Percentiles rank a stretch among this genome's conserved stretches.
Conservation (phyloP, 169 alveolate genomes). For the Eimeria sp. region DNA sequence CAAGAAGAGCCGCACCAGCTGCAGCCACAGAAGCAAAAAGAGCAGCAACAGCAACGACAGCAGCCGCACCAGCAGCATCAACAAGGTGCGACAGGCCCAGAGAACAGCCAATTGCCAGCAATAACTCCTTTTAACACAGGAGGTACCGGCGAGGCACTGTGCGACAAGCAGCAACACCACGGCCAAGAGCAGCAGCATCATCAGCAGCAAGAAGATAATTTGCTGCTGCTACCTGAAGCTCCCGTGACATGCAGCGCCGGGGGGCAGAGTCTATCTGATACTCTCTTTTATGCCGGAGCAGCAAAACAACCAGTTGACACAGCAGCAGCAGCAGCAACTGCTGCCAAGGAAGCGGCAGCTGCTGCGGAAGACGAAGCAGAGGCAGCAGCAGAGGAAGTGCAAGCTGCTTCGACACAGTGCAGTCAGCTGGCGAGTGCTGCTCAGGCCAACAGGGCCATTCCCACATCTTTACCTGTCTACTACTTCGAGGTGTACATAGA, state of each 20-base stretch:
- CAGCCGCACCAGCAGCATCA: constrained; percentile 1
- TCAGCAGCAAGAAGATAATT: not conserved
- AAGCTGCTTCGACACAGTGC: constrained; percentile 17
- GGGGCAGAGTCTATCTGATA: constrained; percentile 20
- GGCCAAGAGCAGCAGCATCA: constrained; percentile 26
- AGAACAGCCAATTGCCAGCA: not conserved
- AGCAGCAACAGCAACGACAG: constrained; percentile 12
- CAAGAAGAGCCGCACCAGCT: constrained; percentile 13
- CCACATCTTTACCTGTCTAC: constrained; percentile 77
- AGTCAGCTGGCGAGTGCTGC: constrained; percentile 33
- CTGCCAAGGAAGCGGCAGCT: constrained; percentile 25
- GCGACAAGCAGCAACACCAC: constrained; percentile 9
- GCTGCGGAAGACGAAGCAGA: constrained; percentile 50
- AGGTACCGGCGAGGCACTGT: not conserved
- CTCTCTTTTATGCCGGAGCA: constrained; percentile 9
- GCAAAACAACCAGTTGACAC: not conserved
- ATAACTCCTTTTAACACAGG: not conserved
- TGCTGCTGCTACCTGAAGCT: constrained; percentile 37
- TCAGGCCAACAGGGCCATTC: constrained; percentile 80
- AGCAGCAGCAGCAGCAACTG: constrained; percentile 26
- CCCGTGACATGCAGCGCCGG: constrained; percentile 27
- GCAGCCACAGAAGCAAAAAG: not conserved
- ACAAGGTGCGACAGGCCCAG: not conserved
- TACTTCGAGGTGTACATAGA: constrained; percentile 84
- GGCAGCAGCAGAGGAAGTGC: constrained; percentile 42